Evolutionary conservation across 176 grass and related monocot genomes (phyloP), one percentile per base, ranked within the genome.

Genomic region (Aegilops umbellulata): DNA sequence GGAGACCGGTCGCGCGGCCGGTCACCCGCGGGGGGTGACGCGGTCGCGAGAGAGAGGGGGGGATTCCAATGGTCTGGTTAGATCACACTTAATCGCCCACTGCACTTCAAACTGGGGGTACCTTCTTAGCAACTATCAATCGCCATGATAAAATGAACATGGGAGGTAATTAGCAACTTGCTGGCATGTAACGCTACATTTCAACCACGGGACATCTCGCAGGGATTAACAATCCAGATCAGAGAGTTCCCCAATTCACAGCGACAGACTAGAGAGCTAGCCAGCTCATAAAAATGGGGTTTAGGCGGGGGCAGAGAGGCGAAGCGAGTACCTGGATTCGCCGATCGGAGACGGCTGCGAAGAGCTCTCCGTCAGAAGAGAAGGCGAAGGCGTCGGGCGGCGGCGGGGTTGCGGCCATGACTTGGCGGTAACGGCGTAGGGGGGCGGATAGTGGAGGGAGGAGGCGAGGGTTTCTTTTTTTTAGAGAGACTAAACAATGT

Each of bases 351-450:
- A 85, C 72, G 60, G 26, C 20, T 2, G 60, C 60, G 60, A 77
- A 85, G 60, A 85, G 41, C 20, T 77, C 83, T 10, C 83, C 83
- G 22, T 87, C 62, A 9, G 63, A 46, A 49, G 62, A 68, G 46
- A 60, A 82, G 26, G 72, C 71, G 41, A 42, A 11, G 23, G 34
- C 38, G 35, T 60, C 71, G 47, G 26, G 72, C 32, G 44, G 60
- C 10, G 76, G 65, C 23, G 65, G 42, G 58, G 25, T 10, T 19
- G 39, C 72, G 26, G 46, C 20, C 82, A 84, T 77, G 58, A 20
- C 57, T 46, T 46, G 72, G 60, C 42, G 14, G 72, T 32, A 85
- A 24, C 46, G 74, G 74, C 74, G 74, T 76, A 14, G 85, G 10
- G 53, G 44, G 29, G 49, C 46, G 14, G 46, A 49, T 36, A 36